Conservation (phyloP, 129 eudicot genomes). For the Daucus carota region DNA sequence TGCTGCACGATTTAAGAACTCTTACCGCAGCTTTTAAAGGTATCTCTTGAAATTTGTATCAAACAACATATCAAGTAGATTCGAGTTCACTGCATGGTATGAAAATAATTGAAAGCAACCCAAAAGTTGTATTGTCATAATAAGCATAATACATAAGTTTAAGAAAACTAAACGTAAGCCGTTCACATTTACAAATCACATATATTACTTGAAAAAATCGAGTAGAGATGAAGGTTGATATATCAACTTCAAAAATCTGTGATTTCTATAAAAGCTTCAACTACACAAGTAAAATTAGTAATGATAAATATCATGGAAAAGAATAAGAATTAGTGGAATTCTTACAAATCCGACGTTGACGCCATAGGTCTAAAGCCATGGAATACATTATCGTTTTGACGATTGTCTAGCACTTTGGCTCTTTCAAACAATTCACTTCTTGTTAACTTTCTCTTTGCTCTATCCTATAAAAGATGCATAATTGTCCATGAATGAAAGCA, state of each 20-base stretch:
- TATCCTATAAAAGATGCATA: constrained; percentile 1
- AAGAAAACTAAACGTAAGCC: background rate
- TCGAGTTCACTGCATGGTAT: background rate
- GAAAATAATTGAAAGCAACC: background rate
- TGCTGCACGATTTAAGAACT: background rate
- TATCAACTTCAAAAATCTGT: background rate
- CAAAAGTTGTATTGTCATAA: background rate
- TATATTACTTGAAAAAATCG: background rate
- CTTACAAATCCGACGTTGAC: constrained; percentile 69
- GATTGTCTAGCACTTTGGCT: constrained; percentile 49
- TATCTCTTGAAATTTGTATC: no score
- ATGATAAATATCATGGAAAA: background rate
- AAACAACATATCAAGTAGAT: background rate
- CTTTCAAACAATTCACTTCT: constrained; percentile 51
- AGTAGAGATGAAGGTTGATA: background rate
- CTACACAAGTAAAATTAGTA: background rate
- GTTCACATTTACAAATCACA: background rate
- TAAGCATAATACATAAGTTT: background rate
- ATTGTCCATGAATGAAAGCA: background rate
- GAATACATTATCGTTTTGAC: constrained; percentile 45
- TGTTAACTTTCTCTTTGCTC: constrained; percentile 45
- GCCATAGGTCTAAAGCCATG: constrained; percentile 65
- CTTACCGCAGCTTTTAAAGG: background rate
- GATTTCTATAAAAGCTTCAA: background rate
- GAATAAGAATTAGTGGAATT: background rate